Percentiles rank a stretch among this genome's conserved stretches.
These are phyloP conservation scores for Parascedosporium putredinis DNA, from an alignment of 2,329 filamentous ascomycete species.

Conservation along the genomic window DNA sequence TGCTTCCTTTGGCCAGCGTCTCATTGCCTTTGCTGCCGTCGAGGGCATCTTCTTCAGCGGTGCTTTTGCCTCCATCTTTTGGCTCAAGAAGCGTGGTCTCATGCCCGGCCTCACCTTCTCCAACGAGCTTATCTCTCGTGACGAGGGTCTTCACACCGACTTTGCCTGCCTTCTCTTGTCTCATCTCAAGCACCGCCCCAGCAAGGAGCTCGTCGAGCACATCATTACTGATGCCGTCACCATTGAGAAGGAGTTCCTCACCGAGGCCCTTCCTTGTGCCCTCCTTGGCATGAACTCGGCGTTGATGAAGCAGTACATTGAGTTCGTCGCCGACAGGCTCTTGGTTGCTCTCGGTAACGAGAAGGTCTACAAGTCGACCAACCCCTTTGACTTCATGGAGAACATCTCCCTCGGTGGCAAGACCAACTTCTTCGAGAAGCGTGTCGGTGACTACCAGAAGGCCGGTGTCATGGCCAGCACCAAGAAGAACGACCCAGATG, in stretches of 20 bases:
- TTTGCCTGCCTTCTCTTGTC: slow-evolving; percentile 96
- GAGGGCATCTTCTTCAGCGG: slow-evolving; percentile 99
- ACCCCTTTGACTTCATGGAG: slow-evolving; percentile 99
- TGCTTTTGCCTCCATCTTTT: slow-evolving; percentile 98
- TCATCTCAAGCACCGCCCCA: slow-evolving; percentile 87
- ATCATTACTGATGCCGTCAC: slow-evolving; percentile 90
- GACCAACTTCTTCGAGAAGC: slow-evolving; percentile 99
- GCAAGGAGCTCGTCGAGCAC: slow-evolving; percentile 66
- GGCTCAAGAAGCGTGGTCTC: slow-evolving; percentile 99
- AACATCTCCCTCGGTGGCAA: slow-evolving; percentile 98
- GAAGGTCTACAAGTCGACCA: slow-evolving; percentile 84
- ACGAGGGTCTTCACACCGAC: slow-evolving; percentile 98
- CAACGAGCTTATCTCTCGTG: slow-evolving; percentile 98
- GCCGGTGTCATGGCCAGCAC: slow-evolving; percentile 94
- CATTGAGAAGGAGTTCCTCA: slow-evolving; percentile 97
- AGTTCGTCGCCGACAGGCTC: slow-evolving; percentile 96
- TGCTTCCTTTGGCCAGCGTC: slow-evolving; percentile 88
- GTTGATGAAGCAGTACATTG: slow-evolving; percentile 99
- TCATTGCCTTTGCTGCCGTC: slow-evolving; percentile 93
- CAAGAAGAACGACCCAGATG: slow-evolving; percentile 59
- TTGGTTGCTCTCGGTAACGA: slow-evolving; percentile 86
- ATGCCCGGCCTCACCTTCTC: slow-evolving; percentile 99
- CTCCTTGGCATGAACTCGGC: slow-evolving; percentile 95
- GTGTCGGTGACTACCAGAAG: slow-evolving; percentile 98
- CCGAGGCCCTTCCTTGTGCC: slow-evolving; percentile 83